Conservation (phyloP, 2,329 filamentous ascomycete genomes). For the Pyricularia grisea region DNA sequence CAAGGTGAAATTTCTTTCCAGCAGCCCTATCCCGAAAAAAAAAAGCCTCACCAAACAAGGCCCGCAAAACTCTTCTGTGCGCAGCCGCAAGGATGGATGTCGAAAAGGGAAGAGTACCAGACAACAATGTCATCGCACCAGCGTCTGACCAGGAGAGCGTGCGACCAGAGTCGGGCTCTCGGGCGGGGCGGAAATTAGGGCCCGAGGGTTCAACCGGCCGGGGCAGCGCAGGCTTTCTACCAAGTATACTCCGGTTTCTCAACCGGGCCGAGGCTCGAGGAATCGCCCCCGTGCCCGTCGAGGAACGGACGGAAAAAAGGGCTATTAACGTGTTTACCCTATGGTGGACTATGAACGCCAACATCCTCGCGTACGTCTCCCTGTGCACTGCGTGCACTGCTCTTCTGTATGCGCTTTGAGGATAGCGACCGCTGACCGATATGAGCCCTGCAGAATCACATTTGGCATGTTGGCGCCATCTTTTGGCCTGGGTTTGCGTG, state of each 20-base stretch:
- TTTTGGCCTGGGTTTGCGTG: conserved; percentile 42
- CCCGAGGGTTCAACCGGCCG: neutral
- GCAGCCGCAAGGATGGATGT: neutral
- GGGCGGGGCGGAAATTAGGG: neutral
- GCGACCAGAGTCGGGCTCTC: neutral
- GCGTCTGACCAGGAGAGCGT: neutral
- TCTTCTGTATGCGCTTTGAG: no score
- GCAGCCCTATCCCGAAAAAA: neutral
- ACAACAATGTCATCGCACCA: neutral
- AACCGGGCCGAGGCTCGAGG: conserved; percentile 26
- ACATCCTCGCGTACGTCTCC: conserved; percentile 31
- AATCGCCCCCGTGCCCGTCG: conserved; percentile 30
- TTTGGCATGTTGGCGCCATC: conserved; percentile 55
- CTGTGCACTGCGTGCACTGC: neutral
- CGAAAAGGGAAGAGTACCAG: neutral
- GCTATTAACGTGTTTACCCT: conserved; percentile 37
- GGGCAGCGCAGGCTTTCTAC: neutral
- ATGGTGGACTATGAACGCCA: conserved; percentile 38
- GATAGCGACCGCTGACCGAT: neutral
- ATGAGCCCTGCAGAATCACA: conserved; percentile 28
- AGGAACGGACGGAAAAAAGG: conserved; percentile 28
- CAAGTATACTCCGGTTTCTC: neutral
- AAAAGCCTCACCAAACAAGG: neutral
- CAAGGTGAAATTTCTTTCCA: neutral
- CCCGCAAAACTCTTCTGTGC: neutral